Evolutionary conservation across 2,329 filamentous ascomycete species (phyloP).

Genomic region (Ophiognomonia clavigignenti-juglandacearum): DNA sequence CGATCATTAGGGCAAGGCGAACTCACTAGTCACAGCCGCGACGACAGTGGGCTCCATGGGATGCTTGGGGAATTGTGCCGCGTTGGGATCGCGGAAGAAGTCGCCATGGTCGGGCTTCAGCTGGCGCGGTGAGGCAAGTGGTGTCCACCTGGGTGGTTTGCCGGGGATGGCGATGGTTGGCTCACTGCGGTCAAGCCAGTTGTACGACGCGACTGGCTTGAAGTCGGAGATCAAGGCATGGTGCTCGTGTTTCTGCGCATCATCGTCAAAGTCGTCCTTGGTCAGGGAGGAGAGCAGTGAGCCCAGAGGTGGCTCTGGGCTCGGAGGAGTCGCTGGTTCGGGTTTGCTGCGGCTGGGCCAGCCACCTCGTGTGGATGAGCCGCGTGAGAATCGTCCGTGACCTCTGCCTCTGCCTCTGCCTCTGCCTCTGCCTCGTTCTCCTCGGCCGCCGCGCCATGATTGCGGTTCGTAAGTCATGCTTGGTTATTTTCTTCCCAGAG

Average conservation of each 20-base stretch:
- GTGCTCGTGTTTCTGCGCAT: conserved; percentile 13
- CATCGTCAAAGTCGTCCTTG: conserved; percentile 14
- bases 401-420: neutral
- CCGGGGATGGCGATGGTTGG: conserved; percentile 35
- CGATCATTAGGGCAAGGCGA: neutral
- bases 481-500: too few species aligned
- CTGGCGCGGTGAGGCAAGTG: conserved; percentile 26
- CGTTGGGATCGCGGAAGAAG: conserved; percentile 52
- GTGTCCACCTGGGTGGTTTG: conserved; percentile 46
- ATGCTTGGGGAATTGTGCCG: conserved; percentile 42
- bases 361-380: neutral
- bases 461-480: neutral
- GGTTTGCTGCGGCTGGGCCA: neutral
- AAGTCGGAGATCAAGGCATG: conserved; percentile 21
- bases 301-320: conserved; percentile 19
- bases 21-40: conserved; percentile 25
- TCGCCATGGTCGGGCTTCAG: conserved; percentile 40
- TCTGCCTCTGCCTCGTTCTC: neutral
- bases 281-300: conserved; percentile 16
- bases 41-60: conserved; percentile 46
- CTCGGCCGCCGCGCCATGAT: neutral
- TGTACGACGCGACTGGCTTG: conserved; percentile 30
- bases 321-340: neutral
- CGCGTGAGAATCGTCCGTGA: too few species aligned
- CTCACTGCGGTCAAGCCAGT: conserved; percentile 26